phyloP scores from a whole-genome alignment of 2,329 filamentous ascomycete genomes.

The Calonectria hongkongensis region DNA sequence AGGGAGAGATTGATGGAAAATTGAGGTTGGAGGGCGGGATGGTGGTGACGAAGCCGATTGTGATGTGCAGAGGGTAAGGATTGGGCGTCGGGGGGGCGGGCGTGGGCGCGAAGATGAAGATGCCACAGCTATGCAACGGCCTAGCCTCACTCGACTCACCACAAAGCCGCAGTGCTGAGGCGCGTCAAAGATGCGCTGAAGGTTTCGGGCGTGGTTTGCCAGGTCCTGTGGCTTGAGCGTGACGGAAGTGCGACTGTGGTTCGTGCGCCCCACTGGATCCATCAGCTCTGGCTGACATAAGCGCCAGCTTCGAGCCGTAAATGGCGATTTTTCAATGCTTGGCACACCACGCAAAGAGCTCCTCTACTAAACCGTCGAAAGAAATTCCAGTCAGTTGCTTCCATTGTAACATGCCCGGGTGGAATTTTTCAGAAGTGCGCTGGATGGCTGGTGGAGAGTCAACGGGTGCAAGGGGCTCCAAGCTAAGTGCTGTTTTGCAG shows the following conservation, averaged over 20 bases:
- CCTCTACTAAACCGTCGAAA: too few relatives aligned
- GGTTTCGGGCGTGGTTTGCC: conserved; percentile 36
- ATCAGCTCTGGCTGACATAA: neutral
- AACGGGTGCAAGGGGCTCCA: too few relatives aligned
- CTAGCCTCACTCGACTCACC: conserved; percentile 39
- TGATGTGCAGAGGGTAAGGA: conserved; percentile 40
- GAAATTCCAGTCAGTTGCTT: too few relatives aligned
- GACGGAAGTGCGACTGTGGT: conserved; percentile 11
- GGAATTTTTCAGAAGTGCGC: too few relatives aligned
- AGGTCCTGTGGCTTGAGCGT: conserved; percentile 46
- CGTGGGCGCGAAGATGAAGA: conserved; percentile 31
- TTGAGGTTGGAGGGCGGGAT: conserved; percentile 18
- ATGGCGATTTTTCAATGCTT: too few relatives aligned
- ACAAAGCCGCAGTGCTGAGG: conserved; percentile 45
- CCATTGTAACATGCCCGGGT: too few relatives aligned
- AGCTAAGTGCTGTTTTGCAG: too few relatives aligned
- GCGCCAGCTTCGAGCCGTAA: neutral
- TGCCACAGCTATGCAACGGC: conserved; percentile 45
- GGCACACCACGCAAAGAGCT: too few relatives aligned
- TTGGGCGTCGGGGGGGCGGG: conserved; percentile 32
- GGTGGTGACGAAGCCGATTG: conserved; percentile 42
- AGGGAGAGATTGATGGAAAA: conserved; percentile 43
- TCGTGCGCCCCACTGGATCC: conserved; percentile 11
- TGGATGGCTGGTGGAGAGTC: too few relatives aligned
- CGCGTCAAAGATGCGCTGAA: conserved; percentile 54